Percentiles rank a stretch among this genome's conserved stretches.
Evolutionary conservation across 1,284 basidiomycete species (phyloP).

Genomic region (Melampsora occidentalis): DNA sequence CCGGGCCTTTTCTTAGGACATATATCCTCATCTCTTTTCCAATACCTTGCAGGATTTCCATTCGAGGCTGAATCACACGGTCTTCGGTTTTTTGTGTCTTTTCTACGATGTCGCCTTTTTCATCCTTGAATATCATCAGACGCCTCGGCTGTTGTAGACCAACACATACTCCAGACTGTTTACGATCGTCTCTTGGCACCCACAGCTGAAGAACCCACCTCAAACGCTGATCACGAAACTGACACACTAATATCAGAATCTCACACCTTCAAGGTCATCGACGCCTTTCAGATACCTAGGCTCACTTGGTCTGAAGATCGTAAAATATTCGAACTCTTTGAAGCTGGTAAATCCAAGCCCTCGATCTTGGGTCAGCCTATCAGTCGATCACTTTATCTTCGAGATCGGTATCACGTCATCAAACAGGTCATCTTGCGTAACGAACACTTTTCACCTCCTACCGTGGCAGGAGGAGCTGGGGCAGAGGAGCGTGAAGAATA

Average conservation of each 20-base stretch:
- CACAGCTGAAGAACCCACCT: not conserved
- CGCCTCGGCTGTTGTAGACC: constrained; percentile 31
- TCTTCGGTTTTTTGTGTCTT: not conserved
- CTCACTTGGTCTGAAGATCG: constrained; percentile 35
- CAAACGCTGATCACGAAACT: not conserved
- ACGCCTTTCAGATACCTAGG: constrained; percentile 34
- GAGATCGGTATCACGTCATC: constrained; percentile 40
- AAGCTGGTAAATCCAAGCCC: constrained; percentile 16
- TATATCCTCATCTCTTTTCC: not conserved
- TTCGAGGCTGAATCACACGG: constrained; percentile 5
- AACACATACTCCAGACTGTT: constrained; percentile 27
- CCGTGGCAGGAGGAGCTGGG: constrained; percentile 65
- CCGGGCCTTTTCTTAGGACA: too few species aligned
- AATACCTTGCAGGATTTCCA: not conserved
- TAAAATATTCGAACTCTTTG: constrained; percentile 20
- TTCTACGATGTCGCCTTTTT: not conserved
- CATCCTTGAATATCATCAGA: not conserved
- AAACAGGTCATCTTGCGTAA: constrained; percentile 71
- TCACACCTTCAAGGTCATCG: constrained; percentile 29
- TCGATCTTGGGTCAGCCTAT: constrained; percentile 29
- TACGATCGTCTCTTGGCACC: constrained; percentile 23
- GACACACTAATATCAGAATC: constrained; percentile 12
- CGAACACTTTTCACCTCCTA: constrained; percentile 93
- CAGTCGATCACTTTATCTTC: constrained; percentile 28
- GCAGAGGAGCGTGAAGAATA: constrained; percentile 70